Evolutionary conservation across 441 rosid species (phyloP), one percentile per base, ranked within the genome.

Genomic region (Eutrema salsugineum): DNA sequence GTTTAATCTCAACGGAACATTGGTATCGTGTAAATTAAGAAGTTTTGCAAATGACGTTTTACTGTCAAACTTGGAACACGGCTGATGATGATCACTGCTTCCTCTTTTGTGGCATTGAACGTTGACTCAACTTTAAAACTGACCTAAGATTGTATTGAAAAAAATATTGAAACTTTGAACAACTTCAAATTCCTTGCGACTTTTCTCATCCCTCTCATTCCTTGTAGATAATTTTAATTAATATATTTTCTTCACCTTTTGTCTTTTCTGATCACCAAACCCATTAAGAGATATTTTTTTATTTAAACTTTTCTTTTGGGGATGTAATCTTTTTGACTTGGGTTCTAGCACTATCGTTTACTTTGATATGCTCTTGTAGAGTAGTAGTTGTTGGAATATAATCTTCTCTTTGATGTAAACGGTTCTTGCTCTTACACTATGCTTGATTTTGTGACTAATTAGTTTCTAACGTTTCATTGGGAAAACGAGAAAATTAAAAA

Each of bases 91-190:
- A 35, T 54, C 63, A 50, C 1, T 71, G 76, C 77, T 77, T 53
- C 73, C 77, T 71, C 46, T 71, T 77, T 60, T 71, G 80, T 43
- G 44, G 76, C 80, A 71, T 71, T 77, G 76, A 71, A 71, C 80
- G 69, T 77, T 77, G 80, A 77, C 80, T 66, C 20, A 5, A 28
- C 70, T 72, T 60, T 66, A 20, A 8, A 54, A 53, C 73, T 77
- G 65, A 66, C 69, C 48, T 12, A 46, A 17, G 46, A 30, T 24
- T 51, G 15, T 44, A 22, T 68, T 57, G 51, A 11, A 14, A 7
- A 15, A 7, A 17, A 20, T 4, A 4, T 33, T 68, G 22, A 69
- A 68, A 39, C 38, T 16, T 69, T 42, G 58, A 68, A 75, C 38
- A 62, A 68, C 62, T 77, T 76, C 48, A 70, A 56, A n/a, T 63